Percentiles rank a stretch among this genome's conserved stretches.
phyloP scores from a whole-genome alignment of 2,329 filamentous ascomycete species.

The Rhynchosporium secalis region DNA sequence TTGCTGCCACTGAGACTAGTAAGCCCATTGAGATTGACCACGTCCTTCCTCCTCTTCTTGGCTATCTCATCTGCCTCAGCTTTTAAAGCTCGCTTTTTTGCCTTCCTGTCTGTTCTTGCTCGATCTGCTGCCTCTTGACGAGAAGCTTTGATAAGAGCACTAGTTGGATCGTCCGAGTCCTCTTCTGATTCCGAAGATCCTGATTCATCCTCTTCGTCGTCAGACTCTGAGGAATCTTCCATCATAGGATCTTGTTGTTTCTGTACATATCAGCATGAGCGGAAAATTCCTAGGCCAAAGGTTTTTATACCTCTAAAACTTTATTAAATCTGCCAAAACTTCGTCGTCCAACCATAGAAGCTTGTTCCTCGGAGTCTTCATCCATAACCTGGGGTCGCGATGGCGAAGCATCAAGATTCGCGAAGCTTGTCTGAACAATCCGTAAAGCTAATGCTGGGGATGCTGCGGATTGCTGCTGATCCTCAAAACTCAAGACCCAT shows the following conservation, averaged over 20 bases:
- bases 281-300: background rate
- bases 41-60: conserved; percentile 62
- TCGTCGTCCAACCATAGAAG: conserved; percentile 44
- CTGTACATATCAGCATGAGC: conserved; percentile 29
- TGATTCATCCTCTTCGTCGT: conserved; percentile 38
- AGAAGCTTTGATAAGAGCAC: conserved; percentile 47
- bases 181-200: conserved; percentile 37
- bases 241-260: conserved; percentile 43
- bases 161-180: conserved; percentile 45
- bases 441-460: conserved; percentile 45
- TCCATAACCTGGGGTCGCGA: conserved; percentile 22
- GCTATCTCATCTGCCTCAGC: conserved; percentile 53
- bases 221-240: conserved; percentile 42
- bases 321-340: conserved; percentile 52
- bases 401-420: conserved; percentile 46
- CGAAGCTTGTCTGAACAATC: conserved; percentile 63
- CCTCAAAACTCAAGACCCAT: conserved; percentile 68
- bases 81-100: conserved; percentile 50
- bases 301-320: conserved; percentile 39
- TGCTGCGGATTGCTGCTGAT: conserved; percentile 38
- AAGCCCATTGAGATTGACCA: conserved; percentile 64
- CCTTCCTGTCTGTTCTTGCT: conserved; percentile 46
- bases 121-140: conserved; percentile 47
- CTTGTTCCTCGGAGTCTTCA: conserved; percentile 39
- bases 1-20: conserved; percentile 58